phyloP scores from a whole-genome alignment of 192 early-diverging fungal species.

The Coemansia biformis region DNA sequence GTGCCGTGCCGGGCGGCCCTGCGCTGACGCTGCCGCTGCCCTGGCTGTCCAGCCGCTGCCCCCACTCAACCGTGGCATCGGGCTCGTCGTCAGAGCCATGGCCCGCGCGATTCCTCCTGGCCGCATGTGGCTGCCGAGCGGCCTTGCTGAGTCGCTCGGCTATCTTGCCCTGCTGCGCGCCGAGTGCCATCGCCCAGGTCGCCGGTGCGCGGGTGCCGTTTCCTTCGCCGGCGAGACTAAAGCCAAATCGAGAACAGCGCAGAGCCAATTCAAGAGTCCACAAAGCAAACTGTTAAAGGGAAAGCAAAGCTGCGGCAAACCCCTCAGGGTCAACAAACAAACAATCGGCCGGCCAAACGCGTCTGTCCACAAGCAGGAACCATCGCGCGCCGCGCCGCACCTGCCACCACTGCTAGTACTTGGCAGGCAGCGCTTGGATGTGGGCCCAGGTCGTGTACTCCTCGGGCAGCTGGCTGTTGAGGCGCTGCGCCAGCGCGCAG shows the following conservation, averaged over 20 bases:
- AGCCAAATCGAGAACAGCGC: too few relatives aligned
- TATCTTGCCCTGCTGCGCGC: conserved; percentile 19
- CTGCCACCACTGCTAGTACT: too few relatives aligned
- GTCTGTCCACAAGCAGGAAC: too few relatives aligned
- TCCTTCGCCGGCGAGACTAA: too few relatives aligned
- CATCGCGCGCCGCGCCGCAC: too few relatives aligned
- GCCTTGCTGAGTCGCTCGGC: conserved; percentile 35
- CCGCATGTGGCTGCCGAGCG: conserved; percentile 3
- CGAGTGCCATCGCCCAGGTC: conserved; percentile 12
- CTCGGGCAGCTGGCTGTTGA: conserved; percentile 21
- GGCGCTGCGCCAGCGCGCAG: conserved; percentile 26
- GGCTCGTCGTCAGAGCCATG: conserved; percentile 17
- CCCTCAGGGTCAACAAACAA: too few relatives aligned
- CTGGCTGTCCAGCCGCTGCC: conserved; percentile 11
- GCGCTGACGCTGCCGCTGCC: background rate
- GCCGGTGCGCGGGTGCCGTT: too few relatives aligned
- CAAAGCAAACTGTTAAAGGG: too few relatives aligned
- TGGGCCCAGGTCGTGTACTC: conserved; percentile 35
- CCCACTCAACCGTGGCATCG: conserved; percentile 31
- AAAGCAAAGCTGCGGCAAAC: background rate
- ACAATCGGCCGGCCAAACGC: too few relatives aligned
- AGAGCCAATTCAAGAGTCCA: too few relatives aligned
- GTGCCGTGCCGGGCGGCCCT: background rate
- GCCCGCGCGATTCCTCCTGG: conserved; percentile 14
- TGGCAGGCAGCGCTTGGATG: conserved; percentile 9